phyloP scores from a whole-genome alignment of 2,329 filamentous ascomycete genomes.

The Phialophora macrospora region DNA sequence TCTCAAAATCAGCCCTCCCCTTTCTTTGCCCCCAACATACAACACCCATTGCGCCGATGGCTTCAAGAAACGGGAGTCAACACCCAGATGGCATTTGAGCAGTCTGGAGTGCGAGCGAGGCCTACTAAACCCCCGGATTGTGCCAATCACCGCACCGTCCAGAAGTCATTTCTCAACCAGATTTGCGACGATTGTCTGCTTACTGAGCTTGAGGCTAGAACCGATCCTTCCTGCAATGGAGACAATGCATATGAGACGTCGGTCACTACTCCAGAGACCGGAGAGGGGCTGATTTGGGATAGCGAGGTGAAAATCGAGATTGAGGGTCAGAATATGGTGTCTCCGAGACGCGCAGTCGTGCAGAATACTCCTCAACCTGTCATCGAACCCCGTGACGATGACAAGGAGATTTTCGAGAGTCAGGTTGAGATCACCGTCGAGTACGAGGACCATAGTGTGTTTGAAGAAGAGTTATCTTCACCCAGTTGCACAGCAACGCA shows the following conservation, averaged over 20 bases:
- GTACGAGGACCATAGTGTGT: slow-evolving; percentile 16
- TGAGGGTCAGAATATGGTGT: slow-evolving; percentile 14
- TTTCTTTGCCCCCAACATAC: slow-evolving; percentile 21
- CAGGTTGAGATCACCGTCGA: slow-evolving; percentile 33
- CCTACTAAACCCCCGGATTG: slow-evolving; percentile 26
- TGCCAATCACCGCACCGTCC: slow-evolving; percentile 26
- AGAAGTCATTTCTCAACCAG: slow-evolving; percentile 37
- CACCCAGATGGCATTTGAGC: slow-evolving; percentile 3
- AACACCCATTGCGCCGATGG: slow-evolving; percentile 21
- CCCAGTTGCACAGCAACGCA: slow-evolving; percentile 10
- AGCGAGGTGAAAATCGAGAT: slow-evolving; percentile 38
- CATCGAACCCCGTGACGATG: slow-evolving; percentile 9
- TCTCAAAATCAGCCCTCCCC: slow-evolving; percentile 18
- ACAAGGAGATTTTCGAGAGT: slow-evolving; percentile 32
- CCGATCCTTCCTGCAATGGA: not conserved
- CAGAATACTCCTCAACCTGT: not conserved
- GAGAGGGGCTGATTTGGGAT: slow-evolving; percentile 36
- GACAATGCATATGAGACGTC: not conserved
- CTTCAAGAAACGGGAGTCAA: slow-evolving; percentile 15
- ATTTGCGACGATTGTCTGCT: slow-evolving; percentile 39
- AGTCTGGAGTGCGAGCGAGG: slow-evolving; percentile 10
- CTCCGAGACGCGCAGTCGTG: not conserved
- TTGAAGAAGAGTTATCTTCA: slow-evolving; percentile 16
- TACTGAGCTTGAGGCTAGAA: slow-evolving; percentile 17
- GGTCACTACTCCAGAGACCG: not conserved